Evolutionary conservation across 768 basidiomycete species (phyloP), one percentile per base, ranked within the genome.

Genomic region (Candolleomyces eurysporus): DNA sequence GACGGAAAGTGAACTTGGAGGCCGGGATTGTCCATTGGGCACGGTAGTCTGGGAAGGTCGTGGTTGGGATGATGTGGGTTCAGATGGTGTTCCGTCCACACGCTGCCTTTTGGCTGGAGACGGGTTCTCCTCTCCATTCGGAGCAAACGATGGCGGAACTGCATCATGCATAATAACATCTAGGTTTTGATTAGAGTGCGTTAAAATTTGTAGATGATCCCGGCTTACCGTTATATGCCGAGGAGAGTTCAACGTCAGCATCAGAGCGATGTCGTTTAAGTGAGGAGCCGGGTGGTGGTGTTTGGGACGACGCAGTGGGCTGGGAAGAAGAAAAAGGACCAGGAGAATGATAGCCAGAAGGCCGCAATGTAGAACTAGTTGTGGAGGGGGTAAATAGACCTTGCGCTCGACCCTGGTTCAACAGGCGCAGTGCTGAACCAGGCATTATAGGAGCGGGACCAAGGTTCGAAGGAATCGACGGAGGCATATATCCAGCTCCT

Each of bases 381-480:
- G 92, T 92, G 21, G 91, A 91, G 4, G 91, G 91, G 26, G 91
- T 92, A 71, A 92, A 92, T 31, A 93, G 81, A 61, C 91, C 91
- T 76, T 92, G 91, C 0, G 91, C 91, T 62, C 91, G 86, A 62
- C 91, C 91, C 80, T 93, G 91, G 69, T 92, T 89, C 49, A 93
- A 80, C 48, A 93, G 81, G 58, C 90, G 88, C 54, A 93, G 85
- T 30, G 91, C 91, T 48, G 91, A 92, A 52, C 91, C 91, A 39
- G 91, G 91, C 86, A 92, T 87, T 70, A 93, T 93, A 46, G 91
- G 89, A 32, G 90, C 83, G n/a, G 91, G 88, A 2, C 88, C 89
- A 60, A 93, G 82, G 72, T 70, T 80, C 64, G 80, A 87, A 62
- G 80, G 81, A 63, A 82, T 71, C 13, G 66, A 46, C 43, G 73